Evolutionary conservation across 2,329 filamentous ascomycete genomes (phyloP), one percentile per base, ranked within the genome.

Genomic region (Dactylellina cionopaga): DNA sequence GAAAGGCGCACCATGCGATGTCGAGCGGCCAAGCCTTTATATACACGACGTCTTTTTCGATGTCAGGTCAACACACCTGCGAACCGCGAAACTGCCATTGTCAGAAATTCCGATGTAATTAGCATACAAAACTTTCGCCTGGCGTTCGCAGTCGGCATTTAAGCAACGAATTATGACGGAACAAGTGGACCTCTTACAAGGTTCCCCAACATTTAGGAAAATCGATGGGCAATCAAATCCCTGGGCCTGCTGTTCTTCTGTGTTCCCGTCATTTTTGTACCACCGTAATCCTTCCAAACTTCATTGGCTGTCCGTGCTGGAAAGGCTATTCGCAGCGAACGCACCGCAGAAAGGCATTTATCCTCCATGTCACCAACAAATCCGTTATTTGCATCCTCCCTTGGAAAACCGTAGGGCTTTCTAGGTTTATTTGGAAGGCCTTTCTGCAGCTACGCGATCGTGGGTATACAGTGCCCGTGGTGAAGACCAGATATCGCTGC

Each of bases 361-460:
- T n/a, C n/a, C n/a, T n/a, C n/a, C n/a, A n/a, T n/a, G 35, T 68
- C 17, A 35, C 15, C 15, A 22, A 19, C 41, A 47, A 43, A 44
- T n/a, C 17, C 17, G 22, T 15, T n/a, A 37, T n/a, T 43, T 29
- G 31, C 10, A 46, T 27, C 25, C n/a, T 41, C 2, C 25, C 35
- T 54, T 35, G 19, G 11, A 22, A 22, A 24, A 47, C 27, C 41
- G n/a, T 17, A 24, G 5, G 41, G 19, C 51, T 31, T 43, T 25
- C 44, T 33, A 19, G 41, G 24, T 6, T 43, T 5, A 13, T 41
- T 35, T 15, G 33, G 25, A 41, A 47, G 27, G 33, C 5, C 15
- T 19, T 52, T 46, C n/a, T 64, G 51, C 51, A 59, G 49, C 49
- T 58, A 58, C 56, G 55, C 55, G 55, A 51, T 43, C 44, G 44